Evolutionary conservation across 1,284 basidiomycete genomes (phyloP), one percentile per base, ranked within the genome.

Genomic region (Albatrellus sp.): DNA sequence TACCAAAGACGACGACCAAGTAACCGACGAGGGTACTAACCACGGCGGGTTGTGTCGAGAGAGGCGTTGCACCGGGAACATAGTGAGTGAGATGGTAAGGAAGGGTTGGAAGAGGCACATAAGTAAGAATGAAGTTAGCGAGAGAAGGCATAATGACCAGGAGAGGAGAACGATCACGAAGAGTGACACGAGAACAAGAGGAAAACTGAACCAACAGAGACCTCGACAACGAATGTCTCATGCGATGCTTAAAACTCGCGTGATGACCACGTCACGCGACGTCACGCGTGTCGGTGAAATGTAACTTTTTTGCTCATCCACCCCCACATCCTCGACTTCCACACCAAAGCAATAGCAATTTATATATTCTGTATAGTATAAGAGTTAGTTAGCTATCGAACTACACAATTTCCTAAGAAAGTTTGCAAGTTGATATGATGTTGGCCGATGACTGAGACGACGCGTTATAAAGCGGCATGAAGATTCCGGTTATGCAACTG

Each of bases 1-100:
- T 76, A 50, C 87, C 79, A 59, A 98, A 98, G 63, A 98, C 84
- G 68, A 86, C 68, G 60, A 77, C 79, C 53, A 98, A 78, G 72
- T 98, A 98, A 46, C 75, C 74, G 30, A 65, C 72, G 50, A 98
- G 73, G 16, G 83, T 69, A 14, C 74, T 65, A 40, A 77, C 63
- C 48, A 96, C 92, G 52, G 75, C 71, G 51, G 77, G 73, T 46
- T 76, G 67, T 9, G 89, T 94, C 44, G 88, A 91, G 46, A 96
- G 60, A 6, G 90, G 90, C 0, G 86, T 87, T 55, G 72, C 64
- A 19, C 83, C 86, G 35, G 68, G 69, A 46, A 85, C 72, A 75
- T 84, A 91, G 48, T 73, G 73, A 43, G 71, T 72, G 39, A 84
- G 64, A 55, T 85, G 64, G 43, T 59, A 60, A 8, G 87, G 85